These are phyloP conservation scores for Peronospora destructor DNA, from an alignment of 352 stramenopile genomes.

Conservation along the genomic window DNA sequence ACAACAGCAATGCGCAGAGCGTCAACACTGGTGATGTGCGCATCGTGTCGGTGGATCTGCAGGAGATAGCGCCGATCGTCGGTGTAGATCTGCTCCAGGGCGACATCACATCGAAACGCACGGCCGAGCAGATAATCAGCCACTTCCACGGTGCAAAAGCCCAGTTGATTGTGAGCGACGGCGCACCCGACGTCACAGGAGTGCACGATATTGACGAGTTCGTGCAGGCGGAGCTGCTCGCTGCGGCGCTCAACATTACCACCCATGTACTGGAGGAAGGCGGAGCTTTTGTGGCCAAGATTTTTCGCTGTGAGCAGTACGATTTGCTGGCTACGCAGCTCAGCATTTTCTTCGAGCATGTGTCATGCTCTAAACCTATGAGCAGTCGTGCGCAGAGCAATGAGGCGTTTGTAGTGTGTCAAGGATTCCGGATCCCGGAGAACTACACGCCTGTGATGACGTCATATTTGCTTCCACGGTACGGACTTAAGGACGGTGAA, in stretches of 20 bases:
- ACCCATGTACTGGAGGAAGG: constrained; percentile 90
- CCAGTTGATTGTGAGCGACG: constrained; percentile 98
- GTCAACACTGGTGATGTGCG: constrained; percentile 34
- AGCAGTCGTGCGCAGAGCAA: constrained; percentile 94
- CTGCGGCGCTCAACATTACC: constrained; percentile 97
- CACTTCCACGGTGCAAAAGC: constrained; percentile 91
- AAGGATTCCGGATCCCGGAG: constrained; percentile 84
- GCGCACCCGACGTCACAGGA: constrained; percentile 98
- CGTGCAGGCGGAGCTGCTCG: constrained; percentile 93
- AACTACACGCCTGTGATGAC: constrained; percentile 85
- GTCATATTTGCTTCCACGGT: constrained; percentile 62
- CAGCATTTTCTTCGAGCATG: constrained; percentile 91
- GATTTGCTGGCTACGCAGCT: constrained; percentile 95
- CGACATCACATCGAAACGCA: constrained; percentile 94
- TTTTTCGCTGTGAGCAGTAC: constrained; percentile 96
- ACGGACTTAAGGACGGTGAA: constrained; percentile 43
- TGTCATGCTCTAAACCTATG: constrained; percentile 95
- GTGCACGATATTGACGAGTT: constrained; percentile 99
- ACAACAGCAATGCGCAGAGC: constrained; percentile 28
- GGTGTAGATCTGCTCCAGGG: constrained; percentile 95
- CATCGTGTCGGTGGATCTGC: constrained; percentile 97
- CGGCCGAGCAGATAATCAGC: constrained; percentile 92
- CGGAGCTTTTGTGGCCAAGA: constrained; percentile 99
- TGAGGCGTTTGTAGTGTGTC: constrained; percentile 95
- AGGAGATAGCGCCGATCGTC: constrained; percentile 97